Percentiles rank a stretch among this genome's conserved stretches.
Conservation (phyloP, 2,329 filamentous ascomycete species). For the Trichophyton simii region DNA sequence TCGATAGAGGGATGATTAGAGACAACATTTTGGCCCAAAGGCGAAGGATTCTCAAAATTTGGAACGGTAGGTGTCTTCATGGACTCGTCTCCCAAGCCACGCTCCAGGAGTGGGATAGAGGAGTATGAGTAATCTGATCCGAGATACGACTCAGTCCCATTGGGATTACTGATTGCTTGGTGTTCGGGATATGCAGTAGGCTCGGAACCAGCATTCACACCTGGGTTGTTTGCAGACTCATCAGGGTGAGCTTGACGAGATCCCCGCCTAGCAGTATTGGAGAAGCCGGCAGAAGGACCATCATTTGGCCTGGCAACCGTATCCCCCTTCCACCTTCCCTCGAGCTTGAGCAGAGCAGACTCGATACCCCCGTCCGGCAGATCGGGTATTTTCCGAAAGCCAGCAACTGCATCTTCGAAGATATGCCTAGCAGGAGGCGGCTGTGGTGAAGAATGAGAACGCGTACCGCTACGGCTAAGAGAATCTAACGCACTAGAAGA, state of each 20-base stretch:
- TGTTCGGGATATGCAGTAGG: background rate
- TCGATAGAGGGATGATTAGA: slow-evolving; percentile 38
- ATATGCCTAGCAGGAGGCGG: slow-evolving; percentile 48
- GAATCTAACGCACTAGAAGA: slow-evolving; percentile 29
- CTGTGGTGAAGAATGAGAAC: slow-evolving; percentile 20
- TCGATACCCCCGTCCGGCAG: slow-evolving; percentile 83
- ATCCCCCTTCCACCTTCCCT: slow-evolving; percentile 62
- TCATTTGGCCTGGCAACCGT: too few species aligned
- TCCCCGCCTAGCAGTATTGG: background rate
- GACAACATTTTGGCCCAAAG: background rate
- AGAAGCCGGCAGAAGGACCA: background rate
- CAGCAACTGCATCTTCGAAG: slow-evolving; percentile 78
- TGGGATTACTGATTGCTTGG: background rate
- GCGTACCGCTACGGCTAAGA: slow-evolving; percentile 39
- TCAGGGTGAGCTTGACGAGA: background rate
- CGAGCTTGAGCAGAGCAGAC: slow-evolving; percentile 80
- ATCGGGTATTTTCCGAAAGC: slow-evolving; percentile 77
- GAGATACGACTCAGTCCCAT: slow-evolving; percentile 30
- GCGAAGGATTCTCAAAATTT: background rate
- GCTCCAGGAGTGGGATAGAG: slow-evolving; percentile 63
- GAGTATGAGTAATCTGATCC: slow-evolving; percentile 63
- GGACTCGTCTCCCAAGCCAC: slow-evolving; percentile 41
- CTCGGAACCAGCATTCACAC: background rate
- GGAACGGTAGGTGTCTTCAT: slow-evolving; percentile 34
- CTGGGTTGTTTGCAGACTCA: background rate